Conservation (phyloP, 352 stramenopile genomes). For the Phytophthora pini region DNA sequence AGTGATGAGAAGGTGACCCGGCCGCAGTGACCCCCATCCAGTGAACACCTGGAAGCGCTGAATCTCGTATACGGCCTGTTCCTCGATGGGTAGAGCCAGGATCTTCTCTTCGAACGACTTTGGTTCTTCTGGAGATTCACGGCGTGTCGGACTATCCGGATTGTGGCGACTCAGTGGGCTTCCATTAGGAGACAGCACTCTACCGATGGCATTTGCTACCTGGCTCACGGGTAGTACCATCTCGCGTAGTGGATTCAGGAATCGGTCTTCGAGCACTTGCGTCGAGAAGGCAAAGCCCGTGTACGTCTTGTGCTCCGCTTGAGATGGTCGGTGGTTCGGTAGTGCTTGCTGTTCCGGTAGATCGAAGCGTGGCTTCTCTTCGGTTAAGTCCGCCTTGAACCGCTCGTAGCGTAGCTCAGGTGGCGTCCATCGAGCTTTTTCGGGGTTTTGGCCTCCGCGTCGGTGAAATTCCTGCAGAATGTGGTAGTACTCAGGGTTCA, state of each 20-base stretch:
- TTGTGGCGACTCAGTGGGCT: conserved; percentile 42
- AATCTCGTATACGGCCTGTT: conserved; percentile 82
- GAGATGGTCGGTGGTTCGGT: conserved; percentile 22
- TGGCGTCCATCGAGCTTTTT: conserved; percentile 65
- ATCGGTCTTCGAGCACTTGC: conserved; percentile 76
- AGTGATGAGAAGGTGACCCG: conserved; percentile 78
- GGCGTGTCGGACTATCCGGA: conserved; percentile 27
- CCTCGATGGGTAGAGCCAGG: conserved; percentile 58
- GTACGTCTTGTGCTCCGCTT: conserved; percentile 59
- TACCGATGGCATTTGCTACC: conserved; percentile 48
- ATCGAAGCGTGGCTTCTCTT: conserved; percentile 70
- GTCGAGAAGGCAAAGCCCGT: conserved; percentile 88
- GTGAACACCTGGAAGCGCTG: conserved; percentile 87
- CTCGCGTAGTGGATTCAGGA: conserved; percentile 79
- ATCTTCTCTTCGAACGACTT: conserved; percentile 76
- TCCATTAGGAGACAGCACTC: conserved; percentile 37
- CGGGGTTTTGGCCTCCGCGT: conserved; percentile 41
- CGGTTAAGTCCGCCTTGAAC: conserved; percentile 71
- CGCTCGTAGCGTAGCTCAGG: conserved; percentile 71
- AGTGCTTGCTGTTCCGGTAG: conserved; percentile 48
- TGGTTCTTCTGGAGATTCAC: conserved; percentile 23
- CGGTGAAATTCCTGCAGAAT: conserved; percentile 82
- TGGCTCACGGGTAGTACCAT: conserved; percentile 74
- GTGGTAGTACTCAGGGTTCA: conserved; percentile 88
- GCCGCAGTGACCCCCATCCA: conserved; percentile 78